Percentiles rank a stretch among this genome's conserved stretches.
Conservation (phyloP, 208 protist species). For the Trypanosoma conorhini region DNA sequence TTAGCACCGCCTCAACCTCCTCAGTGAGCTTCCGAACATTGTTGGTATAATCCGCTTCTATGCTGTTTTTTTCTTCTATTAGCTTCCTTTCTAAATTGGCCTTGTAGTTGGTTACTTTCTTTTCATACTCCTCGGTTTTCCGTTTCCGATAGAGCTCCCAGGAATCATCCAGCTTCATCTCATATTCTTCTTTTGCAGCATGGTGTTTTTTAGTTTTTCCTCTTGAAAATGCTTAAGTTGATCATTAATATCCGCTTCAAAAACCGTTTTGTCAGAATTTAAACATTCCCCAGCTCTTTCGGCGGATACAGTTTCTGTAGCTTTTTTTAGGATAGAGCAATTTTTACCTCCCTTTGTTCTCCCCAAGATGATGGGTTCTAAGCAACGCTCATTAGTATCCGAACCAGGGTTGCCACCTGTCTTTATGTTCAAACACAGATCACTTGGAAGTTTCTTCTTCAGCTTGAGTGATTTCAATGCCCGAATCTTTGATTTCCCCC, state of each 20-base stretch:
- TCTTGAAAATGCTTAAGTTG: slow-evolving; percentile 12
- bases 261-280: slow-evolving; percentile 1
- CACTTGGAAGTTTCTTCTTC: slow-evolving; percentile 34
- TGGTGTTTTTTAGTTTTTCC: slow-evolving; percentile 22
- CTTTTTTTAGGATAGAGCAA: slow-evolving; percentile 1
- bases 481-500: slow-evolving; percentile 21
- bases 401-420: slow-evolving; percentile 3
- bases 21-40: slow-evolving; percentile 20
- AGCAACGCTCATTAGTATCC: slow-evolving; percentile 10
- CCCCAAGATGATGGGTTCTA: background rate
- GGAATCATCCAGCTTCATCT: slow-evolving; percentile 18
- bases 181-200: slow-evolving; percentile 20
- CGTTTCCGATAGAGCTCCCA: slow-evolving; percentile 1
- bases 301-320: background rate
- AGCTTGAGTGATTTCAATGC: slow-evolving; percentile 38
- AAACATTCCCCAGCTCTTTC: background rate
- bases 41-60: slow-evolving; percentile 18
- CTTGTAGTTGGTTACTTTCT: slow-evolving; percentile 27
- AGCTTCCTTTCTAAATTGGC: slow-evolving; percentile 34
- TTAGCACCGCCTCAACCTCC: slow-evolving; percentile 25
- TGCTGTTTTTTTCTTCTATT: slow-evolving; percentile 13
- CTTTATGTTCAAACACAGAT: slow-evolving; percentile 26
- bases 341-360: background rate
- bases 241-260: slow-evolving; percentile 6
- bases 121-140: slow-evolving; percentile 23